A percentile compares a stretch with the other conserved stretches of the same genome.
phyloP scores from a whole-genome alignment of 345 rosid genomes.

The Noccaea caerulescens region DNA sequence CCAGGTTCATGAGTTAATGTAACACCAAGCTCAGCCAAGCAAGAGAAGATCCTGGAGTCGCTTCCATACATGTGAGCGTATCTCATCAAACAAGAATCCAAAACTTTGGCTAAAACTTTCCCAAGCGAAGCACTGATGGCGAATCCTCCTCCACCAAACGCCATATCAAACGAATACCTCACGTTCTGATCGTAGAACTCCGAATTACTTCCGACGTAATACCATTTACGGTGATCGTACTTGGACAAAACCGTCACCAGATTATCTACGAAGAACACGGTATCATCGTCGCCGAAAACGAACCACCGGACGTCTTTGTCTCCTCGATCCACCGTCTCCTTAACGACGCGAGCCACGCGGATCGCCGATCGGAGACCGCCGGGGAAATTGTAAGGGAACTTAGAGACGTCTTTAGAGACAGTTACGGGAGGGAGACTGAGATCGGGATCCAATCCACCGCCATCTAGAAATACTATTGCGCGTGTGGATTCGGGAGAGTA shows the following conservation, averaged over 20 bases:
- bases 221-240: slow-evolving; percentile 78
- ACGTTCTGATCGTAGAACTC: slow-evolving; percentile 81
- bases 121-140: slow-evolving; percentile 74
- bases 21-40: slow-evolving; percentile 87
- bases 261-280: slow-evolving; percentile 83
- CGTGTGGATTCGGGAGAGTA: slow-evolving; percentile 65
- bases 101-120: slow-evolving; percentile 59
- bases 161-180: slow-evolving; percentile 87
- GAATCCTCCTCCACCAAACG: slow-evolving; percentile 92
- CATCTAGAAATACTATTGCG: slow-evolving; percentile 75
- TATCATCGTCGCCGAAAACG: slow-evolving; percentile 94
- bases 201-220: slow-evolving; percentile 78
- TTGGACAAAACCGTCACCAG: slow-evolving; percentile 68
- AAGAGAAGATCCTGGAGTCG: slow-evolving; percentile 81
- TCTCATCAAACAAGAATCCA: slow-evolving; percentile 80
- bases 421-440: slow-evolving; percentile 57
- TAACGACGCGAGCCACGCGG: slow-evolving; percentile 83
- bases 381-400: slow-evolving; percentile 72
- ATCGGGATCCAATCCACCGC: slow-evolving; percentile 42
- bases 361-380: slow-evolving; percentile 81
- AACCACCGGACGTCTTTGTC: slow-evolving; percentile 77
- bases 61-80: slow-evolving; percentile 86
- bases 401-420: slow-evolving; percentile 65
- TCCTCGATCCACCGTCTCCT: slow-evolving; percentile 71
- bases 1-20: slow-evolving; percentile 85